Evolutionary conservation across 306 rosid genomes (phyloP), one percentile per base, ranked within the genome.

Genomic region (Cicer cuneatum): DNA sequence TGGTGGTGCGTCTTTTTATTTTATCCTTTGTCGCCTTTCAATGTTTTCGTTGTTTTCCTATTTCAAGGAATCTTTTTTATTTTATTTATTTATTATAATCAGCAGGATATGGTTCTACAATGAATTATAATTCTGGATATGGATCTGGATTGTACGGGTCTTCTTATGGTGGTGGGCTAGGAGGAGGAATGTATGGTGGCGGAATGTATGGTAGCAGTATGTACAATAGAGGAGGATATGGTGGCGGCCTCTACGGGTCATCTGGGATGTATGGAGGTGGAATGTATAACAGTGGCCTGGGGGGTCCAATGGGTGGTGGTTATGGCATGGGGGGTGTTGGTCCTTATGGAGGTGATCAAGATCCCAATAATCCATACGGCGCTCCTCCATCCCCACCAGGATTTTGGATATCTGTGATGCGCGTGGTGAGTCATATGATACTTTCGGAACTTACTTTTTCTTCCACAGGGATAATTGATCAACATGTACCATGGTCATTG

Each of bases 241-340:
- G 88, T 39, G 89, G 97, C 21, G 96, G 96, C 47, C 81, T 86
- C 49, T 83, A 90, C 60, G 98, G 98, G 54, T 90, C 97, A 15
- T 85, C 97, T 58, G 94, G 98, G 71, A 83, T 85, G 93, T 89
- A 91, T 72, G 97, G 98, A 8, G 95, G 96, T 77, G 97, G 98
- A 59, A 87, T 94, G 97, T 90, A 94, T 83, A 80, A 78, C 65
- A 33, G 95, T 78, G 92, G 96, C 72, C 11, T 84, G 10, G 98
- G 97, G 48, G 89, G 93, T 64, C 81, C 74, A 6, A 75, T 93
- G 94, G 93, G 97, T 82, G 93, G 97, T 82, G 91, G 97, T 79
- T 87, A 86, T 83, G 99, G 99, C 70, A 91, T 92, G 97, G 92
- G 89, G 57, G 92, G 89, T 56, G 96, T 87, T 81, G 97, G 97